These are phyloP conservation scores for Diaporthe humulicola DNA, from an alignment of 2,329 filamentous ascomycete genomes.

Conservation along the genomic window DNA sequence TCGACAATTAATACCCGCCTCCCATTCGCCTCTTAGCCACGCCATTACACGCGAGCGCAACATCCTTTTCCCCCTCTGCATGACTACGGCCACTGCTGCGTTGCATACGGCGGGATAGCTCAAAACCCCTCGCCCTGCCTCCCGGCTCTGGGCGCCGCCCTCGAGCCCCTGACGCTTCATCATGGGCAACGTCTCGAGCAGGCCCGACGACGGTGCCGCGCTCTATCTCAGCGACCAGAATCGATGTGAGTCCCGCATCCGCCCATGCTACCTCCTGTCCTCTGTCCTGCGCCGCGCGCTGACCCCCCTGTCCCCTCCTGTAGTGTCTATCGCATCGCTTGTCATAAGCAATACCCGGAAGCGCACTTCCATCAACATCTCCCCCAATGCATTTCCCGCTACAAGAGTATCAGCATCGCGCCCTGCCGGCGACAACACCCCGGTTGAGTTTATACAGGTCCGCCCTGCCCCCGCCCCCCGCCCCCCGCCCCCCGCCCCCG, in stretches of 20 bases:
- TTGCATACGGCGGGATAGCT: conserved; percentile 39
- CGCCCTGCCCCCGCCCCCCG: too few species aligned
- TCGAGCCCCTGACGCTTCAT: conserved; percentile 52
- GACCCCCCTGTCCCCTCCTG: conserved; percentile 40
- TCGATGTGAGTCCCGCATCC: conserved; percentile 75
- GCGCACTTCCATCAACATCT: conserved; percentile 81
- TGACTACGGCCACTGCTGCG: conserved; percentile 37
- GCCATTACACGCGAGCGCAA: not conserved
- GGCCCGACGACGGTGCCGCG: conserved; percentile 83
- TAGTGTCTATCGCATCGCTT: conserved; percentile 90
- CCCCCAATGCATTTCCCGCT: conserved; percentile 90
- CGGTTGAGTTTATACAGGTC: conserved; percentile 94
- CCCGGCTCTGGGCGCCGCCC: conserved; percentile 44
- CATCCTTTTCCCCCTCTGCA: conserved; percentile 22
- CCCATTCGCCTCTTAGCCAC: conserved; percentile 16
- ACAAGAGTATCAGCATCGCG: conserved; percentile 81
- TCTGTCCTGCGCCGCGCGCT: conserved; percentile 30
- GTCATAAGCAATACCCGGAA: conserved; percentile 84
- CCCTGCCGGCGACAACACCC: conserved; percentile 78
- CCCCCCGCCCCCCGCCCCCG: not conserved
- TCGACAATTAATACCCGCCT: conserved; percentile 1
- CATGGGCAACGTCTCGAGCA: conserved; percentile 96
- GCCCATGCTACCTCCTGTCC: not conserved
- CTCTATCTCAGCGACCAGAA: conserved; percentile 93
- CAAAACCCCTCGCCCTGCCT: conserved; percentile 34